Conservation (phyloP, 2,329 filamentous ascomycete genomes). For the Plenodomus lindquistii region DNA sequence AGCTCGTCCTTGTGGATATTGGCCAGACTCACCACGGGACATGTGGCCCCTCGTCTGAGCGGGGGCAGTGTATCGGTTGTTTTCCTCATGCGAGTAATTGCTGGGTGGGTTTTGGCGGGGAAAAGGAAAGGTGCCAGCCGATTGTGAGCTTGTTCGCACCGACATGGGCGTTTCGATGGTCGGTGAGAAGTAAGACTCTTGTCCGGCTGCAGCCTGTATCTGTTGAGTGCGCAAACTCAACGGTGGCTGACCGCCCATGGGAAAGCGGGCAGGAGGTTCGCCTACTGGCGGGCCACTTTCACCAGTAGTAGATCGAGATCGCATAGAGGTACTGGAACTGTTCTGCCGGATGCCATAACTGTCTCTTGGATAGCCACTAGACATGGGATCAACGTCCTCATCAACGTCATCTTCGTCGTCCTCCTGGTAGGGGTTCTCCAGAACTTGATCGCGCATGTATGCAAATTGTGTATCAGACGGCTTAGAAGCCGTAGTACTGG, state of each 20-base stretch:
- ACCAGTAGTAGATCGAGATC: constrained; percentile 74
- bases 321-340: constrained; percentile 73
- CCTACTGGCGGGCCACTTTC: constrained; percentile 63
- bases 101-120: constrained; percentile 72
- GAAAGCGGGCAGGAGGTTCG: constrained; percentile 71
- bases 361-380: constrained; percentile 43
- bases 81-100: constrained; percentile 73
- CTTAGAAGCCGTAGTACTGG: constrained; percentile 52
- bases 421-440: constrained; percentile 82
- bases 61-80: constrained; percentile 84
- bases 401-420: constrained; percentile 62
- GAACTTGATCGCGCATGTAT: constrained; percentile 72
- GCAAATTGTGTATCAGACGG: constrained; percentile 74
- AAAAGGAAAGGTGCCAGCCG: constrained; percentile 79
- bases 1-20: constrained; percentile 67
- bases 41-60: constrained; percentile 74
- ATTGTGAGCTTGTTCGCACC: constrained; percentile 66
- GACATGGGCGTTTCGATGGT: constrained; percentile 77
- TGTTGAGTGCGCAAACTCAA: constrained; percentile 72
- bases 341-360: constrained; percentile 65
- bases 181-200: constrained; percentile 94
- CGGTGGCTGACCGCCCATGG: constrained; percentile 59
- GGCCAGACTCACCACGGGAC: constrained; percentile 74
- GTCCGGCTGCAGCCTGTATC: constrained; percentile 65
- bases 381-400: constrained; percentile 48